Evolutionary conservation across 2,329 filamentous ascomycete species (phyloP), one percentile per base, ranked within the genome.

Genomic region (Phialophora verrucosa): DNA sequence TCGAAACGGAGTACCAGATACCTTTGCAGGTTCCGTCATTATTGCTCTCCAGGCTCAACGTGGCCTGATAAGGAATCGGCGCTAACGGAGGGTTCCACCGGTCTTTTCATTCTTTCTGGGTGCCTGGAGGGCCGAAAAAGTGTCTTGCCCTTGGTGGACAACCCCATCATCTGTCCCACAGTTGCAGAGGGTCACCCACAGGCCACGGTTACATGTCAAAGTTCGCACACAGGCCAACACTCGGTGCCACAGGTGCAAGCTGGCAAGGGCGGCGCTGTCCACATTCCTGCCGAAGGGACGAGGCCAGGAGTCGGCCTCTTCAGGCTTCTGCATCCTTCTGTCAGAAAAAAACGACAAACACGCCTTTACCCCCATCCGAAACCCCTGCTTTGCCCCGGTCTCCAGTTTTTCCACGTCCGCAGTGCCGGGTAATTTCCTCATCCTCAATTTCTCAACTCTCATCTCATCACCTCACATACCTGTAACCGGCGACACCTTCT

Each of bases 371-470:
- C 58, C 59, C 47, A 51, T 61, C 59, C 49, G 29, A 42, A 44
- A 69, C 65, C 68, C 68, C 65, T 67, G 65, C 65, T 62, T 53
- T 56, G 49, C 68, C 68, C 68, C 68, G 63, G 65, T 67, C 68
- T 67, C 65, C 65, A 69, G 68, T 67, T 65, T 67, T 65, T 57
- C 59, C 59, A 55, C 50, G 67, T 65, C 64, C 67, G 64, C 67
- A 63, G 64, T 65, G 64, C 68, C 68, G 68, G 68, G 64, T 67
- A 64, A 65, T 63, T 60, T 68, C 62, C 62, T 64, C 49, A 59
- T 31, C 27, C 31, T 59, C 54, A 55, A 49, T 31, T 59, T 57
- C 54, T 60, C 35, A 35, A 50, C 57, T 20, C 51, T 61, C 57
- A 10, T 31, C 49, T 65, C 49, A 32, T 55, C 51, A 55, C 49